These are phyloP conservation scores for Acidiella bohemica DNA, from an alignment of 495 filamentous ascomycete genomes.

Conservation along the genomic window DNA sequence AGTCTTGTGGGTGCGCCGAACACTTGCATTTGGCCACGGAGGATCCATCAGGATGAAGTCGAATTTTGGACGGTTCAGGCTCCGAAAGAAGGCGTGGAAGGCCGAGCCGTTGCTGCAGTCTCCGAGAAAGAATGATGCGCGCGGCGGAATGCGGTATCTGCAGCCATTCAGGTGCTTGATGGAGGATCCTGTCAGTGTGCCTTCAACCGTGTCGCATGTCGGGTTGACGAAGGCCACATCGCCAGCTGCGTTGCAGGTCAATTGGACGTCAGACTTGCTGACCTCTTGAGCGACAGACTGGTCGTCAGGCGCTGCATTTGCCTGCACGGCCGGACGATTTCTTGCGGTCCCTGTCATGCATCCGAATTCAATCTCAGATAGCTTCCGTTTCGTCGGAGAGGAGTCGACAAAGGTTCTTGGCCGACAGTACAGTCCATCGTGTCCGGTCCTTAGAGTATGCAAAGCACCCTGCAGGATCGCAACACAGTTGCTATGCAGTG, in stretches of 20 bases:
- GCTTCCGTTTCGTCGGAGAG: constrained; percentile 17
- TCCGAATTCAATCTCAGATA: too few species aligned
- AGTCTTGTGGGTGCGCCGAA: constrained; percentile 45
- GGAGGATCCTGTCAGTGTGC: too few species aligned
- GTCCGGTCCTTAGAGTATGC: constrained; percentile 21
- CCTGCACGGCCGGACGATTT: too few species aligned
- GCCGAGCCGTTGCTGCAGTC: constrained; percentile 18
- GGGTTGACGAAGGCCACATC: neutral
- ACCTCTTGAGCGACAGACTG: neutral
- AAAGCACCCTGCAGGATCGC: constrained; percentile 21
- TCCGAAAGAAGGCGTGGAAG: constrained; percentile 23
- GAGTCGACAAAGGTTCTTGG: constrained; percentile 16
- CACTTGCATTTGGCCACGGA: constrained; percentile 89
- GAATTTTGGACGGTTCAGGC: constrained; percentile 36
- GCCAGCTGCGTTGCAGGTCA: neutral
- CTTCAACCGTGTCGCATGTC: neutral
- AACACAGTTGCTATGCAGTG: constrained; percentile 19
- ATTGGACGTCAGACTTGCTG: neutral
- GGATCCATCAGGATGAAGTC: constrained; percentile 79
- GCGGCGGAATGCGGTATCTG: constrained; percentile 38
- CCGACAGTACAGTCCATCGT: constrained; percentile 33
- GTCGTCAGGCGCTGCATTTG: neutral
- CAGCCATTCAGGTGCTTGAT: too few species aligned
- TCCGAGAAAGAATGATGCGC: constrained; percentile 38
- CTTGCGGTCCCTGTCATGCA: too few species aligned